Evolutionary conservation across 2,329 filamentous ascomycete species (phyloP).

Genomic region (Neophaeococcomyces aloes): DNA sequence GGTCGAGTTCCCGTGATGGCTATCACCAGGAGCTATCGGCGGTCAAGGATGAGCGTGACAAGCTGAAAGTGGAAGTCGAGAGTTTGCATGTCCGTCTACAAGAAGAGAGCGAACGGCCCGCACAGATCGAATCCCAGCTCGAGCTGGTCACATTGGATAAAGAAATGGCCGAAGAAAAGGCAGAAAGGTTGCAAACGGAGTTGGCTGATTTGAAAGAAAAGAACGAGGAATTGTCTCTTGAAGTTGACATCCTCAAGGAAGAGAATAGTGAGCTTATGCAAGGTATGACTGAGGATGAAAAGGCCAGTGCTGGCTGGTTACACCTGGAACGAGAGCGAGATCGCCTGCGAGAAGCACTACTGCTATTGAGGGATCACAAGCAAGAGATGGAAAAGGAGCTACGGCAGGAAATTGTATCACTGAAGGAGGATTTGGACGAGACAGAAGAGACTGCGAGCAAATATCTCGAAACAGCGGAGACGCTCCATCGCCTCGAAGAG

Average conservation of each 20-base stretch:
- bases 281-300: slow-evolving; percentile 80
- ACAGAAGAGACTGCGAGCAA: slow-evolving; percentile 57
- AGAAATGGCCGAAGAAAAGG: slow-evolving; percentile 92
- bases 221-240: slow-evolving; percentile 73
- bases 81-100: background rate
- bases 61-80: slow-evolving; percentile 27
- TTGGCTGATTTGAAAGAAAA: slow-evolving; percentile 65
- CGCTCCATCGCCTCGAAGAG: slow-evolving; percentile 59
- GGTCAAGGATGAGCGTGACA: slow-evolving; percentile 65
- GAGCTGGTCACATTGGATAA: slow-evolving; percentile 83
- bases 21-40: slow-evolving; percentile 71
- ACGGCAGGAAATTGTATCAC: slow-evolving; percentile 58
- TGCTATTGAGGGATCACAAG: slow-evolving; percentile 75
- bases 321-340: slow-evolving; percentile 89
- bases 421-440: slow-evolving; percentile 65
- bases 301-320: slow-evolving; percentile 74
- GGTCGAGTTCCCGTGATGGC: slow-evolving; percentile 41
- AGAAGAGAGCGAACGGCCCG: slow-evolving; percentile 54
- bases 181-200: slow-evolving; percentile 71
- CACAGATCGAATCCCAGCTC: slow-evolving; percentile 72
- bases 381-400: slow-evolving; percentile 75
- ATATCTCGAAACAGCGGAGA: slow-evolving; percentile 59
- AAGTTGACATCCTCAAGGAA: slow-evolving; percentile 74
- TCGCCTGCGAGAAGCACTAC: slow-evolving; percentile 70
- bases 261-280: slow-evolving; percentile 77